Percentiles rank a stretch among this genome's conserved stretches.
phyloP scores from a whole-genome alignment of 257 asterid genomes.

The Fraxinus anomala region DNA sequence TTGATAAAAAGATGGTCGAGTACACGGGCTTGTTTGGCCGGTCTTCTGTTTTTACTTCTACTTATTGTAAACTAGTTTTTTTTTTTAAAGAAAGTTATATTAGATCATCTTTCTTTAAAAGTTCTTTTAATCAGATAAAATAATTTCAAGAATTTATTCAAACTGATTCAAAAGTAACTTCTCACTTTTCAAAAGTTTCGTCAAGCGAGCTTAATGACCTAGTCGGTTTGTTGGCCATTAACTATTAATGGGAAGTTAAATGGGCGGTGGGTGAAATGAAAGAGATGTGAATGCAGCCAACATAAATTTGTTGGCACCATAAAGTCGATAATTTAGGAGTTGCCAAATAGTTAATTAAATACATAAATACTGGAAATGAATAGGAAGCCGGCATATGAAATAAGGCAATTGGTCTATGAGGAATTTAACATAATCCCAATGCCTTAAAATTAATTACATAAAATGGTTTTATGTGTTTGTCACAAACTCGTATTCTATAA shows the following conservation, averaged over 20 bases:
- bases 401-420: constrained; percentile 36
- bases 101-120: no score
- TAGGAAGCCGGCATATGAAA: constrained; percentile 30
- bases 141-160: no score
- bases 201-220: not conserved
- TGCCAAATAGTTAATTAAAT: not conserved
- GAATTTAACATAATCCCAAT: constrained; percentile 20
- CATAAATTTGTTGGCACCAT: not conserved
- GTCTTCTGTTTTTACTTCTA: no score
- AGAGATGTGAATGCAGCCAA: constrained; percentile 10
- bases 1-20: not conserved
- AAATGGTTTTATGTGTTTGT: constrained; percentile 21
- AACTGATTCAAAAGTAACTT: no score
- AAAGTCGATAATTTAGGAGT: constrained; percentile 12
- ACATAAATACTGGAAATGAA: not conserved
- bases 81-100: no score
- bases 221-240: not conserved
- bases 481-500: constrained; percentile 17
- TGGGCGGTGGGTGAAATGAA: constrained; percentile 11
- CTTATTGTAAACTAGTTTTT: no score
- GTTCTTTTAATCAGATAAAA: no score
- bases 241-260: constrained; percentile 4
- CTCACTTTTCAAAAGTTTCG: not conserved
- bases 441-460: not conserved
- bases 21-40: no score